Evolutionary conservation across 2,329 filamentous ascomycete species (phyloP), one percentile per base, ranked within the genome.

Genomic region (Epichloe sylvatica): DNA sequence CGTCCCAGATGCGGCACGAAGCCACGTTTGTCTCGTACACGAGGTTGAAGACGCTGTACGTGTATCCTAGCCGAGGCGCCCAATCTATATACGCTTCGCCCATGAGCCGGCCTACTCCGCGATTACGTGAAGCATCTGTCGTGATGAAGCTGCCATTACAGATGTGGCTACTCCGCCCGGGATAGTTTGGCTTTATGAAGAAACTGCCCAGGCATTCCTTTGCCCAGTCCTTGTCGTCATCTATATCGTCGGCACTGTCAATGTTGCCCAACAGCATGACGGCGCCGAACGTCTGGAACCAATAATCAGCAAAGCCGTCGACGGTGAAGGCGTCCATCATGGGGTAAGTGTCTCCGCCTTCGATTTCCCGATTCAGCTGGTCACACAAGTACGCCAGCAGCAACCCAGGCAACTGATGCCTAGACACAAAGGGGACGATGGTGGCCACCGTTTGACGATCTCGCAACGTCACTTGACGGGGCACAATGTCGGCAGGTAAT

Each of bases 11-110:
- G 54, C 84, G 83, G 64, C 88, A 90, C 34, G 86, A 91, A 1
- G 86, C 89, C 23, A 92, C 84, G 66, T 94, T 94, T 55, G 86
- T 94, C 72, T 94, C 89, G 70, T 94, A 94, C 6, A 94, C 89
- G 46, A 94, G 77, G 66, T 94, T 94, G 75, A 95, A 95, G 54
- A 95, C 86, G 39, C 86, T 90, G 70, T 94, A 94, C 1, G 84
- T 85, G 69, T 94, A 95, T 45, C 88, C 87, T 68, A 76, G 84
- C 79, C 80, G 79, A 33, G 84, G 83, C 13, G 84, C 83, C 81
- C 83, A 88, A 62, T 87, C 83, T 34, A 89, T 71, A 64, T 87
- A 88, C 33, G 78, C 74, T 68, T 87, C 83, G 48, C 84, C 84
- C 81, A 89, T 84, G 53, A 86, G 71, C 39, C 83, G 77, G 50